A percentile compares a stretch with the other conserved stretches of the same genome.
phyloP scores from a whole-genome alignment of 805 yeast genomes.

The Blastobotrys peoriensis region DNA sequence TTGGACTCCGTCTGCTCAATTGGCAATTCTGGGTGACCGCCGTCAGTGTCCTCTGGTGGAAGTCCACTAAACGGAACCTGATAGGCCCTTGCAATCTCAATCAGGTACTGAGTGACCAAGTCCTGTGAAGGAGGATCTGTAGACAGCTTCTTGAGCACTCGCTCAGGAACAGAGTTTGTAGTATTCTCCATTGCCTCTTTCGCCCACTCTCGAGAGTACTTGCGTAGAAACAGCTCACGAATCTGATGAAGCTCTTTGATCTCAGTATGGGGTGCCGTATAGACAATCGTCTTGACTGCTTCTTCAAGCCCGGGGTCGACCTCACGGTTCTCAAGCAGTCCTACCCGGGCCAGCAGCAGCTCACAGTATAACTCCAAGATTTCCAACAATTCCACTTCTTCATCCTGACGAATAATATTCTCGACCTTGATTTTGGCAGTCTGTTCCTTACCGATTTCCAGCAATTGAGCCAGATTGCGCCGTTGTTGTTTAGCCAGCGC shows the following conservation, averaged over 20 bases:
- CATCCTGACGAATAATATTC: constrained; percentile 75
- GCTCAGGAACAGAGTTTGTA: constrained; percentile 55
- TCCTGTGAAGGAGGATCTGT: constrained; percentile 61
- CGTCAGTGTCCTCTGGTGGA: constrained; percentile 27
- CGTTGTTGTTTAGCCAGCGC: constrained; percentile 73
- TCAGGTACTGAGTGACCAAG: constrained; percentile 62
- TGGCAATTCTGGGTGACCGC: constrained; percentile 16
- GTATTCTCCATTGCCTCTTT: constrained; percentile 48
- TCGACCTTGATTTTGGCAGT: constrained; percentile 82
- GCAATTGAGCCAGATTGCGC: constrained; percentile 62
- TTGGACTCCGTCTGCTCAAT: constrained; percentile 10
- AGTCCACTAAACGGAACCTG: constrained; percentile 63
- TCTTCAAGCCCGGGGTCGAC: constrained; percentile 64
- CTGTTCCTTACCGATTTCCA: constrained; percentile 65
- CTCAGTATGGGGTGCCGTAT: constrained; percentile 66
- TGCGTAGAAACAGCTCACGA: constrained; percentile 53
- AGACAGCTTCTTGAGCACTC: constrained; percentile 54
- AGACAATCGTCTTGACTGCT: constrained; percentile 65
- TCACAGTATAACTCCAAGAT: constrained; percentile 78
- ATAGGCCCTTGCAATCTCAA: constrained; percentile 78
- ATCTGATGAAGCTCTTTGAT: constrained; percentile 61
- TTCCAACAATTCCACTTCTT: constrained; percentile 72
- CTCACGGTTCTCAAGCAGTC: constrained; percentile 43
- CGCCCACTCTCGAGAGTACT: constrained; percentile 66
- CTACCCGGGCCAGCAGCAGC: constrained; percentile 65